Percentiles rank a stretch among this genome's conserved stretches.
Evolutionary conservation across 2,329 filamentous ascomycete species (phyloP).

Genomic region (Aspergillus sergii): DNA sequence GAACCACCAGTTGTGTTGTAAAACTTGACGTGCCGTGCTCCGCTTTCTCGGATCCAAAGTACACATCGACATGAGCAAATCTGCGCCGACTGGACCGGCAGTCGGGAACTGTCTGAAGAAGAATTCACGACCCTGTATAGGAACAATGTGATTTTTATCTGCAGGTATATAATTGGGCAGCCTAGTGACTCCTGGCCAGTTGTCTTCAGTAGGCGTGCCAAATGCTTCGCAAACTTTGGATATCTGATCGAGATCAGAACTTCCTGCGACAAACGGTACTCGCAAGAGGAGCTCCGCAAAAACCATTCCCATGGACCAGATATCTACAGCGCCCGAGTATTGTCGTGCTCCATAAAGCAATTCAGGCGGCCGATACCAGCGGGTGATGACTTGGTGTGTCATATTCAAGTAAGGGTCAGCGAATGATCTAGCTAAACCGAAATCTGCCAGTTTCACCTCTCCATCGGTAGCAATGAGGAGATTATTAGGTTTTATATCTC

Average conservation of each 20-base stretch:
- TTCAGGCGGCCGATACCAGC: conserved; percentile 95
- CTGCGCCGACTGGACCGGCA: conserved; percentile 79
- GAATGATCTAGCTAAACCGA: conserved; percentile 87
- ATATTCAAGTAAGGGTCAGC: conserved; percentile 85
- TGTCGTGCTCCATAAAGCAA: conserved; percentile 86
- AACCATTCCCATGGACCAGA: conserved; percentile 92
- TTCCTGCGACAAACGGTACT: conserved; percentile 79
- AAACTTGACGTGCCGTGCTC: conserved; percentile 73
- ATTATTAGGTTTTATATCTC: conserved; percentile 99
- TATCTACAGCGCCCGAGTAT: conserved; percentile 87
- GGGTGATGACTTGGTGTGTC: conserved; percentile 93
- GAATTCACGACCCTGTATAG: conserved; percentile 64
- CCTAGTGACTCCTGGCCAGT: conserved; percentile 88
- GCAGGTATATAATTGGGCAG: conserved; percentile 79
- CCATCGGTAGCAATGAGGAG: conserved; percentile 90
- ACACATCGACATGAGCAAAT: conserved; percentile 83
- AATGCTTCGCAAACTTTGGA: conserved; percentile 80
- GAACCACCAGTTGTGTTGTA: conserved; percentile 85
- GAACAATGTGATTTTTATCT: conserved; percentile 59
- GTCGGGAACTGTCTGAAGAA: conserved; percentile 78
- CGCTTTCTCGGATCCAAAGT: conserved; percentile 83
- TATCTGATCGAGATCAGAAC: conserved; percentile 85
- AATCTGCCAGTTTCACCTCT: conserved; percentile 95
- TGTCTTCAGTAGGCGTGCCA: conserved; percentile 88
- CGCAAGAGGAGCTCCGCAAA: conserved; percentile 89